Percentiles rank a stretch among this genome's conserved stretches.
phyloP scores from a whole-genome alignment of 2,329 filamentous ascomycete species.

The Cladosporium sp. region DNA sequence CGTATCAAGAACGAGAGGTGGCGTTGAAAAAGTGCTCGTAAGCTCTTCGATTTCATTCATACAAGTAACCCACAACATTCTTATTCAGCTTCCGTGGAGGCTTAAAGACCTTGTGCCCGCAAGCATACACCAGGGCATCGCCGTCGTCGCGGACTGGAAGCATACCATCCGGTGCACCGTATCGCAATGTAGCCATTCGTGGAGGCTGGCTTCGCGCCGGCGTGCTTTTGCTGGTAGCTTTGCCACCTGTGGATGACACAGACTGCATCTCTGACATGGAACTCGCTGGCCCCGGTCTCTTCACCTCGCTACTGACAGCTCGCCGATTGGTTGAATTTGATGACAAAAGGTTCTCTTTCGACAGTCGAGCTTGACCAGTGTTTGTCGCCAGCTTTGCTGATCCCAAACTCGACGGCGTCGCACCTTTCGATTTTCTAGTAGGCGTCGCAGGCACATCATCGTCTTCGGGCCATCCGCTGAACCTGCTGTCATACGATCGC shows the following conservation, averaged over 20 bases:
- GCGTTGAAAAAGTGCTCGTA: too few species aligned
- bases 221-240: background rate
- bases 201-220: background rate
- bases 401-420: background rate
- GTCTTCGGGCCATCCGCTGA: slow-evolving; percentile 13
- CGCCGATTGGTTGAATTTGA: background rate
- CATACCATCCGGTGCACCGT: background rate
- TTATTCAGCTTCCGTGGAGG: slow-evolving; percentile 14
- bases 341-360: background rate
- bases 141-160: slow-evolving; percentile 1
- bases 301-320: background rate
- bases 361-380: background rate
- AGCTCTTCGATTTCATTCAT: background rate
- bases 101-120: slow-evolving; percentile 14
- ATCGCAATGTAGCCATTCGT: background rate
- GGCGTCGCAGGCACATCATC: slow-evolving; percentile 2
- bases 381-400: background rate
- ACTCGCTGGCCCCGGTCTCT: background rate
- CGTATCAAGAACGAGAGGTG: background rate
- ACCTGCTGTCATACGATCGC: slow-evolving; percentile 10
- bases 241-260: background rate
- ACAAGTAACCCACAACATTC: slow-evolving; percentile 10
- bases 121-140: slow-evolving; percentile 5
- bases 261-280: background rate
- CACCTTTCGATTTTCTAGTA: background rate